A percentile compares a stretch with the other conserved stretches of the same genome.
These are phyloP conservation scores for Acarospora socialis DNA, from an alignment of 2,329 filamentous ascomycete genomes.

Conservation along the genomic window DNA sequence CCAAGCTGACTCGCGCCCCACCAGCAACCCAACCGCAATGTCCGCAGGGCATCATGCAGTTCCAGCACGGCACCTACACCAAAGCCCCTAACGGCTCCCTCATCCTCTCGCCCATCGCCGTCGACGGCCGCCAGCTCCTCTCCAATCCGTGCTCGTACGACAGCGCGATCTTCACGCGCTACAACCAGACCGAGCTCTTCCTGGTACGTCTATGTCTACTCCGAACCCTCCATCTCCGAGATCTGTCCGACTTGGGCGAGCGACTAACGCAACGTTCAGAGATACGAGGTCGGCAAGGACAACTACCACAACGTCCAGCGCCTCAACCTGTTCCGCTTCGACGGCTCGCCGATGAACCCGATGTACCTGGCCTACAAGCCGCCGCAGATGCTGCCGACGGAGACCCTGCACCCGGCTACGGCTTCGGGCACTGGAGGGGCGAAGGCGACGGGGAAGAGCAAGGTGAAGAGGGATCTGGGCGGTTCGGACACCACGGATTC, in stretches of 20 bases:
- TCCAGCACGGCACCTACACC: conserved; percentile 53
- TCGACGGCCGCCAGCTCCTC: conserved; percentile 53
- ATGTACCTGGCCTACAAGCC: conserved; percentile 51
- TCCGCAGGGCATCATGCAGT: conserved; percentile 53
- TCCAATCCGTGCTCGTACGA: conserved; percentile 49
- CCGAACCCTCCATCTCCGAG: background rate
- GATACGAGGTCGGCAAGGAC: conserved; percentile 36
- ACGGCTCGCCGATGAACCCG: conserved; percentile 51
- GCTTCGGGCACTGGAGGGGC: conserved; percentile 23
- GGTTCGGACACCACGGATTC: background rate
- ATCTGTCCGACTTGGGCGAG: background rate
- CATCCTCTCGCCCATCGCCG: conserved; percentile 43
- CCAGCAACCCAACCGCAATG: conserved; percentile 46
- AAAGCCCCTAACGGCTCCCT: conserved; percentile 45
- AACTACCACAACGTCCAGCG: conserved; percentile 47
- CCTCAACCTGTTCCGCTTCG: conserved; percentile 49
- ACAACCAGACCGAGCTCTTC: conserved; percentile 50
- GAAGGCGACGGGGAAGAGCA: conserved; percentile 22
- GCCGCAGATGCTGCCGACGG: conserved; percentile 56
- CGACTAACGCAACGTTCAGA: conserved; percentile 17
- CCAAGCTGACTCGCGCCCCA: too few species aligned
- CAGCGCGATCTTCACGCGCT: conserved; percentile 46
- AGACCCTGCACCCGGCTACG: conserved; percentile 44
- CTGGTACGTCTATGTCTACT: conserved; percentile 30
- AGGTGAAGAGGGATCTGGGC: conserved; percentile 21